phyloP scores from a whole-genome alignment of 148 eudicot genomes.

The Spergularia bocconei region DNA sequence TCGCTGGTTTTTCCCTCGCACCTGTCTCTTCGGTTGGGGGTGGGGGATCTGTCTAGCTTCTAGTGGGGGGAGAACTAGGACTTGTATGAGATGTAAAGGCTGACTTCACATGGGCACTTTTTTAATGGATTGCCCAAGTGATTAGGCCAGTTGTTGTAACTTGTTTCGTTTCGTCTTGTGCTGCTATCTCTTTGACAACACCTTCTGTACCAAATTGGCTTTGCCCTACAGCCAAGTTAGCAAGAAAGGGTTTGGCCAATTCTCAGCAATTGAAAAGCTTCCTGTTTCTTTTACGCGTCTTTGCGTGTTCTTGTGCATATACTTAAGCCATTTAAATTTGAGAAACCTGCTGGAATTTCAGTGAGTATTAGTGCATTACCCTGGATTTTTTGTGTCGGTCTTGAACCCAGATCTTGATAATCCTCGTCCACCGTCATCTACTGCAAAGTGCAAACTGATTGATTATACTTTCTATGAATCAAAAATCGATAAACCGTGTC shows the following conservation, averaged over 20 bases:
- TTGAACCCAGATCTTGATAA: no score
- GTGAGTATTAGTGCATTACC: no score
- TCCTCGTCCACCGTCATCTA: no score
- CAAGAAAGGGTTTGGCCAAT: slow-evolving; percentile 22
- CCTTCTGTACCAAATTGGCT: slow-evolving; percentile 16
- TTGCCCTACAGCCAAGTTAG: slow-evolving; percentile 12
- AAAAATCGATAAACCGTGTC: no score
- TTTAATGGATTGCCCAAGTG: slow-evolving; percentile 36
- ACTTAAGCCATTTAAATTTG: background rate
- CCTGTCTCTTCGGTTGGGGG: slow-evolving; percentile 2
- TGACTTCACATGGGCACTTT: slow-evolving; percentile 25
- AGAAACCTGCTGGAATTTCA: background rate
- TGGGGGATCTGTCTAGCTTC: slow-evolving; percentile 1
- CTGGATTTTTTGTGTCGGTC: no score
- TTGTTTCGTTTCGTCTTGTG: slow-evolving; percentile 19
- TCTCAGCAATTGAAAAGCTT: slow-evolving; percentile 22
- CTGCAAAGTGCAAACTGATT: no score
- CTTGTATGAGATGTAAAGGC: slow-evolving; percentile 32
- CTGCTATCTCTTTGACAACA: slow-evolving; percentile 18
- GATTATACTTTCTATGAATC: no score
- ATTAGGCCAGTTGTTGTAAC: slow-evolving; percentile 36
- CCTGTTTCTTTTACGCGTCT: background rate
- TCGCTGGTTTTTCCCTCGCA: slow-evolving; percentile 16
- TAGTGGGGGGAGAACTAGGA: slow-evolving; percentile 16
- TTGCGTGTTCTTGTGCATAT: background rate